Evolutionary conservation across 2,329 filamentous ascomycete species (phyloP).

Genomic region (Colletotrichum eremochloae): DNA sequence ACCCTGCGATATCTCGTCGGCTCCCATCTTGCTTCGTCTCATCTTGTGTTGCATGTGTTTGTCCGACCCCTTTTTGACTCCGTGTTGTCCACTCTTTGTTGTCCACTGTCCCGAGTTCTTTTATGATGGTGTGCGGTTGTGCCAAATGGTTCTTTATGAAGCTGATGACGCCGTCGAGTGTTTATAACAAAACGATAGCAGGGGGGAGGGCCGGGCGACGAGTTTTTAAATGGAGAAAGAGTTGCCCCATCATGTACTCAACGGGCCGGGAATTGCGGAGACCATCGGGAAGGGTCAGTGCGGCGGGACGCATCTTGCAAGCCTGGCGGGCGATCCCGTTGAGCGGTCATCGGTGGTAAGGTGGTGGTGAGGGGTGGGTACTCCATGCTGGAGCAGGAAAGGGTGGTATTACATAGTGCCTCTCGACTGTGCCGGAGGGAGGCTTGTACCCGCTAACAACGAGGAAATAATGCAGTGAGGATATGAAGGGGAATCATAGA

Average conservation of each 20-base stretch:
- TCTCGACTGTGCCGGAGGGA: neutral
- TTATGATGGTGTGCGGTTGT: neutral
- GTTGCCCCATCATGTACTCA: neutral
- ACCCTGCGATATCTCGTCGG: conserved; percentile 17
- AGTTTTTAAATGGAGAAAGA: conserved; percentile 4
- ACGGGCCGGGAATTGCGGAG: conserved; percentile 26
- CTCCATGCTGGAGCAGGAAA: neutral
- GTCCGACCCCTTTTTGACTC: neutral
- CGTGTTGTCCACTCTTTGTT: neutral
- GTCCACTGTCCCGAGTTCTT: neutral
- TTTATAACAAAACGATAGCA: no score
- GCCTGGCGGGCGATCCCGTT: conserved; percentile 12
- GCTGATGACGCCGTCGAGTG: neutral
- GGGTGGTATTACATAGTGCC: conserved; percentile 8
- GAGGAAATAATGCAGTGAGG: conserved; percentile 4
- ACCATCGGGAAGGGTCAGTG: conserved; percentile 19
- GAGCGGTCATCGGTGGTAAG: conserved; percentile 11
- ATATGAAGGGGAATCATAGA: neutral
- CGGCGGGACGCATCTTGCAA: conserved; percentile 13
- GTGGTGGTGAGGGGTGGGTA: conserved; percentile 2
- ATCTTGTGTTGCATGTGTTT: neutral
- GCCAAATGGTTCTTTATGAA: neutral
- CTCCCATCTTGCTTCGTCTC: conserved; percentile 4
- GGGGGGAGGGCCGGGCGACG: neutral
- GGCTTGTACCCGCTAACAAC: neutral